Conservation (phyloP, 2,329 filamentous ascomycete genomes). For the Claviceps cyperi region DNA sequence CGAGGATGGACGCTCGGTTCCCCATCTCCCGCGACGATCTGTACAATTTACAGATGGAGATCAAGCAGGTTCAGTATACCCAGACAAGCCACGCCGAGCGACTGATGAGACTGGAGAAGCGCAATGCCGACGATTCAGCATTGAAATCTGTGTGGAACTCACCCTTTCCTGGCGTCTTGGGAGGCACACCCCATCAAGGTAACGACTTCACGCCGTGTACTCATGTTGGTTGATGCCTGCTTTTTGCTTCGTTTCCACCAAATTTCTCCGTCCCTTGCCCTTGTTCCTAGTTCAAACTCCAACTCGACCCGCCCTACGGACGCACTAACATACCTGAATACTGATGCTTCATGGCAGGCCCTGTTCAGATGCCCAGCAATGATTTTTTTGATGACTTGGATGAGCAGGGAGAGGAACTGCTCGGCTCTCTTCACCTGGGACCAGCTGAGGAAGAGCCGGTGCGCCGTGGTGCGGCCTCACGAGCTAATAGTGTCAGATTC, state of each 20-base stretch:
- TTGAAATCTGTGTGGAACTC: constrained; percentile 87
- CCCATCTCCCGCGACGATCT: constrained; percentile 47
- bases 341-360: constrained; percentile 37
- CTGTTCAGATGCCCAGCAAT: constrained; percentile 61
- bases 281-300: background rate
- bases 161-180: constrained; percentile 75
- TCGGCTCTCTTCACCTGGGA: constrained; percentile 72
- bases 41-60: constrained; percentile 54
- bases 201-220: constrained; percentile 18
- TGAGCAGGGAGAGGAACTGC: constrained; percentile 65
- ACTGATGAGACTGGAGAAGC: constrained; percentile 47
- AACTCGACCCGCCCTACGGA: background rate
- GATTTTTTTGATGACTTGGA: constrained; percentile 87
- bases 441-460: constrained; percentile 69
- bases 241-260: background rate
- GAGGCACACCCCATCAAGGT: constrained; percentile 81
- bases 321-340: background rate
- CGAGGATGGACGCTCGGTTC: constrained; percentile 51
- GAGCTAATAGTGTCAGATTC: constrained; percentile 94
- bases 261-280: background rate
- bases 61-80: constrained; percentile 51
- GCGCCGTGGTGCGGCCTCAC: constrained; percentile 71
- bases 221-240: background rate
- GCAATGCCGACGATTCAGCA: constrained; percentile 51
- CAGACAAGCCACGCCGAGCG: constrained; percentile 49